phyloP scores from a whole-genome alignment of 1,284 basidiomycete genomes.

The Cutaneotrichosporon sp. region DNA sequence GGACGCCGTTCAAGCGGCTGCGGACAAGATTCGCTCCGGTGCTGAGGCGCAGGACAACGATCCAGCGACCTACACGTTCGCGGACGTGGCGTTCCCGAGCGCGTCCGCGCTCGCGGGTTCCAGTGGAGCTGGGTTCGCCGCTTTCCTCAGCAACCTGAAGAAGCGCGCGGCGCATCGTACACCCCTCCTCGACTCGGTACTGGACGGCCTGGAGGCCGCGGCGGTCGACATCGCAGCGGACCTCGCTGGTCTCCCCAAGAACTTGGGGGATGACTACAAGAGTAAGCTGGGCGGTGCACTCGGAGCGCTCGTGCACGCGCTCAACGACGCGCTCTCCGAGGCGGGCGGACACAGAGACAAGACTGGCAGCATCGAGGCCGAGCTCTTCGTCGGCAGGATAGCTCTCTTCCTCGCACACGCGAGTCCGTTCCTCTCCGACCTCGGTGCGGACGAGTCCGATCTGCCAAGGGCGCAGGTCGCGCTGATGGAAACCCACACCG shows the following conservation, averaged over 20 bases:
- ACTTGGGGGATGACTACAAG: conserved; percentile 31
- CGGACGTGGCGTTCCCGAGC: conserved; percentile 41
- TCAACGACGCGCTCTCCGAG: conserved; percentile 36
- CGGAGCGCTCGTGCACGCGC: conserved; percentile 29
- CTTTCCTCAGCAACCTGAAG: conserved; percentile 41
- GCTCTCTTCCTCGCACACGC: conserved; percentile 42
- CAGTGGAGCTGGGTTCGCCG: conserved; percentile 30
- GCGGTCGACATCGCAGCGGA: conserved; percentile 41
- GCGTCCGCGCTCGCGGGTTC: conserved; percentile 26
- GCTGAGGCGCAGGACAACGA: conserved; percentile 20
- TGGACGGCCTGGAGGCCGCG: conserved; percentile 36
- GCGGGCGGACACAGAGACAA: conserved; percentile 29
- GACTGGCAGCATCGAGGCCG: conserved; percentile 37
- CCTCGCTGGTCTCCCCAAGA: conserved; percentile 32
- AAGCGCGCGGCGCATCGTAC: conserved; percentile 44
- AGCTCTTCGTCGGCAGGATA: conserved; percentile 48
- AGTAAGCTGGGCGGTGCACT: conserved; percentile 29
- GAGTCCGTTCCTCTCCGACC: conserved; percentile 35
- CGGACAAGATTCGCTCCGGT: conserved; percentile 29
- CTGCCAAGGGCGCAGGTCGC: conserved; percentile 17
- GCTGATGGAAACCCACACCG: conserved; percentile 34
- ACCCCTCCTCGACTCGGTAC: conserved; percentile 41
- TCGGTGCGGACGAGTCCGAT: conserved; percentile 28
- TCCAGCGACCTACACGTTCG: conserved; percentile 44
- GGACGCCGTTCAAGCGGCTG: conserved; percentile 26